Evolutionary conservation across 139 green algal genomes (phyloP).

Genomic region (Auxenochlorella pyrenoidosa): DNA sequence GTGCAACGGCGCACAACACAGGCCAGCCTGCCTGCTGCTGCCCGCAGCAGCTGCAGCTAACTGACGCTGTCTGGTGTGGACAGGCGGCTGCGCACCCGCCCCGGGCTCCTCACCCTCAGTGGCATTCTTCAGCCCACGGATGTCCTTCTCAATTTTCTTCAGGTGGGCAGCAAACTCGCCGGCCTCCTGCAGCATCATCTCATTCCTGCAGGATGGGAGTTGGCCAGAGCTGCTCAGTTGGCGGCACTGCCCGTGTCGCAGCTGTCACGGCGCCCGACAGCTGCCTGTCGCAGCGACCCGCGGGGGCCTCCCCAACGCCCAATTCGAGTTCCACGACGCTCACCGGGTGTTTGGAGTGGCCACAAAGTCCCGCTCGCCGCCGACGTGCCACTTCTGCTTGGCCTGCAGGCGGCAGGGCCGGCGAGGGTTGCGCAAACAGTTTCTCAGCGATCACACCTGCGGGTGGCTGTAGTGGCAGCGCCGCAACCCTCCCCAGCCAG

Average conservation of each 20-base stretch:
- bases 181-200: constrained; percentile 87
- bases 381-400: constrained; percentile 71
- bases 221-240: not conserved
- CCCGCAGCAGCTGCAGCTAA: not conserved
- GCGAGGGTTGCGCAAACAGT: not conserved
- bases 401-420: constrained; percentile 42
- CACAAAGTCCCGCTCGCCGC: constrained; percentile 66
- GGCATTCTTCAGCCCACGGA: constrained; percentile 75
- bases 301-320: not conserved
- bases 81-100: no score
- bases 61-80: not conserved
- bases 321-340: not conserved
- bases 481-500: not conserved
- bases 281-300: not conserved
- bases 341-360: constrained; percentile 76
- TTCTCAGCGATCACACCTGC: no score
- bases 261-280: constrained; percentile 2
- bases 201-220: constrained; percentile 54
- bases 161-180: constrained; percentile 80
- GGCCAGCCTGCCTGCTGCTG: not conserved
- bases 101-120: constrained; percentile 66
- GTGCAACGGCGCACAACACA: not conserved
- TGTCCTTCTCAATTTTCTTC: constrained; percentile 81
- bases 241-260: not conserved
- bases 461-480: not conserved